Base-by-base conservation (phyloP, 108 stramenopile species). In the Nannochloropsis gaditana region DNA sequence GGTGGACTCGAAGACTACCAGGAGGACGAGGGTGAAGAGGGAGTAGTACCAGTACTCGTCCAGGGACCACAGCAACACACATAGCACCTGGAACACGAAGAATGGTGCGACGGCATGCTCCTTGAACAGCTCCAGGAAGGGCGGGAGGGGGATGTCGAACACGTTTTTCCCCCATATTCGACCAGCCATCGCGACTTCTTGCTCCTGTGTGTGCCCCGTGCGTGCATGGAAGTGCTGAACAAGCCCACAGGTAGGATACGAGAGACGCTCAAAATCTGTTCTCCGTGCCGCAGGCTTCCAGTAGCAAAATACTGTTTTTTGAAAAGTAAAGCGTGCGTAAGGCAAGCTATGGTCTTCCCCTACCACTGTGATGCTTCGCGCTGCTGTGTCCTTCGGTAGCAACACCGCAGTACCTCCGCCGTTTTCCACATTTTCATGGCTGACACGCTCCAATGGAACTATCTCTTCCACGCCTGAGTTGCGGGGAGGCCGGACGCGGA, bases 1-100 rank as follows among this genome's bases (percentile, higher is more conserved):
- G 3, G 95, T 95, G 31, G 91, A 92, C 91, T 99, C 98, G 87
- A 99, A 97, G 84, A 96, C 47, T 31, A 99, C 80, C 9, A 99
- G 90, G 83, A 95, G 94, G 45, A 93, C 84, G 9, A 99, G 91
- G 11, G 98, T 99, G 87, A 96, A 97, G n/a, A 96, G 83, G 1
- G 94, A 92, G 89, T 97, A 97, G 90, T 96, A 95, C 99, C 97
- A 98, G 91, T 98, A 99, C 84, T 98, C 99, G 91, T 99, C 99
- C 44, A 99, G 87, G 83, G 91, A 91, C 99, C 99, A 99, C 59
- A 99, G 89, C 21, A 93, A 21, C 73, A 97, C 96, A 90, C 99
- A 99, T 11, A 99, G 90, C n/a, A 97, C 90, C 92, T 99, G 99
- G 87, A 99, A 99, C 9, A 98, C 88, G 85, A 98, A 98, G 84